Evolutionary conservation across 2,329 filamentous ascomycete species (phyloP).

Genomic region (Aschersonia sp.): DNA sequence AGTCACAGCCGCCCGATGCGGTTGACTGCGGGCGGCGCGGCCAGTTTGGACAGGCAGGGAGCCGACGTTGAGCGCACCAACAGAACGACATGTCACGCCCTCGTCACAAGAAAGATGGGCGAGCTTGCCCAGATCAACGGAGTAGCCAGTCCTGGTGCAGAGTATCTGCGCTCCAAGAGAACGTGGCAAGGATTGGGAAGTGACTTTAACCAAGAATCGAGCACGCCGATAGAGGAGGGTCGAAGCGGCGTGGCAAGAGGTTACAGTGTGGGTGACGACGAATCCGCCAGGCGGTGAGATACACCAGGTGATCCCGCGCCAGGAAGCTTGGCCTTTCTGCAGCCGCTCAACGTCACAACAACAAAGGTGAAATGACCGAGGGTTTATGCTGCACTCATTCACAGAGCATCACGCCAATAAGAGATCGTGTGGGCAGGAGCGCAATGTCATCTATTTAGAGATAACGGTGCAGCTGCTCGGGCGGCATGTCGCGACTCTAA

Average conservation of each 20-base stretch:
- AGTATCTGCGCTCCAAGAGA: slow-evolving; percentile 66
- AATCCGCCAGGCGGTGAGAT: not conserved
- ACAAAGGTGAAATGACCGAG: not conserved
- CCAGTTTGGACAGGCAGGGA: not conserved
- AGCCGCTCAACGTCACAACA: not conserved
- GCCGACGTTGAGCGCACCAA: slow-evolving; percentile 6
- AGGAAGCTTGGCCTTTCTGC: not conserved
- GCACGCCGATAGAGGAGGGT: slow-evolving; percentile 68
- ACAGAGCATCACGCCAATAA: no score
- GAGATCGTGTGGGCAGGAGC: no score
- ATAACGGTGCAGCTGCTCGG: no score
- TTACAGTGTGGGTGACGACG: slow-evolving; percentile 58
- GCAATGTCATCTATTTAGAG: no score
- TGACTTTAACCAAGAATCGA: slow-evolving; percentile 53
- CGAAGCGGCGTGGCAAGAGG: slow-evolving; percentile 78
- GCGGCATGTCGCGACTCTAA: no score
- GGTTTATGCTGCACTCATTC: no score
- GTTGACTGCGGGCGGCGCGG: slow-evolving; percentile 17
- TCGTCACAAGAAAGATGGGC: slow-evolving; percentile 46
- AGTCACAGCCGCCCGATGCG: slow-evolving; percentile 65
- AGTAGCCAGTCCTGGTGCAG: slow-evolving; percentile 78
- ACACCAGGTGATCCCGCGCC: not conserved
- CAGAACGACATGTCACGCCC: slow-evolving; percentile 9
- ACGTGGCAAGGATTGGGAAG: slow-evolving; percentile 89
- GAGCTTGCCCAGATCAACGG: slow-evolving; percentile 74